Evolutionary conservation across 345 rosid genomes (phyloP), one percentile per base, ranked within the genome.

Genomic region (Gossypium australe): DNA sequence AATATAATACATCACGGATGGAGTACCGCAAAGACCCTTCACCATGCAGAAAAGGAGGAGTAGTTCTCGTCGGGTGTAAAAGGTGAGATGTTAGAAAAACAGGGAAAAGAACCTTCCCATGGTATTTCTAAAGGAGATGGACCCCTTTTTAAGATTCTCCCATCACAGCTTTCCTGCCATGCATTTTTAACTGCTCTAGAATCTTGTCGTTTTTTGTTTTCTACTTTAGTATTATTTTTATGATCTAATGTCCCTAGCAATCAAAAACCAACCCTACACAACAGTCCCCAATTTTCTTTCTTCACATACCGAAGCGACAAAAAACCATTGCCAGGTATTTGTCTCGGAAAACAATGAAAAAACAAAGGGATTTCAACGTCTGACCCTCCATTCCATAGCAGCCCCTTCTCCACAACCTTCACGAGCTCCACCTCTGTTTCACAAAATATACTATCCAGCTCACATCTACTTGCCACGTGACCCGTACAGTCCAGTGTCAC

Each of bases 391-490:
- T 43, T 59, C 7, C 71, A 12, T 24, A 1, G 38, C 64, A 24
- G 3, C 41, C 34, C 9, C 73, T 29, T 12, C 61, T 12, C 73
- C 13, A 53, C 70, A 70, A 70, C 47, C 17, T 17, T 52, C 61
- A 70, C 73, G 73, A 45, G 73, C 73, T 51, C 61, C 47, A 17
- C 41, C 11, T 24, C 8, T 25, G 0, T 34, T 14, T n/a, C 11
- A 68, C 57, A 24, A 24, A 48, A 27, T 27, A 3, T 9, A 24
- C 12, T 9, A 68, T 47, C 20, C 12, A 27, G 4, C 16, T 29
- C 17, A 17, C 48, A 10, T 70, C 61, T 51, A 38, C 74, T 71
- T 55, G 63, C 51, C 74, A 38, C 63, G 64, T 55, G 74, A 71
- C n/a, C 44, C 11, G 47, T 70, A 52, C 61, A 17, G 60, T 34